These are phyloP conservation scores for Saccharomyces hybrid DNA, from an alignment of 1,139 yeast genomes.

Conservation along the genomic window DNA sequence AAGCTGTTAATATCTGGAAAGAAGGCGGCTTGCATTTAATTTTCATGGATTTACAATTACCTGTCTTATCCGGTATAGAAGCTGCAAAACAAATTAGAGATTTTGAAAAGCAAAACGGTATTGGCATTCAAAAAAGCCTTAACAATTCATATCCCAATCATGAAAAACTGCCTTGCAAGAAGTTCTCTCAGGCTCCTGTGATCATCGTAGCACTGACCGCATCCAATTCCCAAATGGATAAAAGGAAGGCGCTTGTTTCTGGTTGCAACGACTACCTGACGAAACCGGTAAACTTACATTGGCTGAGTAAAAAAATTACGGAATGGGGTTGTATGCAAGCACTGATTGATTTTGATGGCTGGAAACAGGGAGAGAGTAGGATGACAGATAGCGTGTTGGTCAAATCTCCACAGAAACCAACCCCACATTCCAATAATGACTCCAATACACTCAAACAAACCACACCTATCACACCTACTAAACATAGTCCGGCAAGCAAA, in stretches of 20 bases:
- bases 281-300: slow-evolving; percentile 90
- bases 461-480: neutral
- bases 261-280: slow-evolving; percentile 96
- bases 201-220: slow-evolving; percentile 96
- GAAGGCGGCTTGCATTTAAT: slow-evolving; percentile 88
- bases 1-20: slow-evolving; percentile 88
- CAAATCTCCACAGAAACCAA: slow-evolving; percentile 15
- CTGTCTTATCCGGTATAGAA: slow-evolving; percentile 87
- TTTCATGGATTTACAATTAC: slow-evolving; percentile 90
- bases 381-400: slow-evolving; percentile 25
- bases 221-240: slow-evolving; percentile 76
- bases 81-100: slow-evolving; percentile 86
- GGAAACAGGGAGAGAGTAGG: slow-evolving; percentile 49
- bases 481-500: neutral
- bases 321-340: slow-evolving; percentile 99
- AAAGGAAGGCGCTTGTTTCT: slow-evolving; percentile 85
- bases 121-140: slow-evolving; percentile 44
- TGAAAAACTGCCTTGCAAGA: slow-evolving; percentile 5
- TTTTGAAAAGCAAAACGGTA: slow-evolving; percentile 68
- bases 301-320: slow-evolving; percentile 89
- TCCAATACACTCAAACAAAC: neutral
- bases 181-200: slow-evolving; percentile 54
- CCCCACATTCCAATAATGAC: neutral
- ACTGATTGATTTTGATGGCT: slow-evolving; percentile 87
- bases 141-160: neutral